Base-by-base conservation (phyloP, 495 filamentous ascomycete species). In the Lasiosphaeria hispida region DNA sequence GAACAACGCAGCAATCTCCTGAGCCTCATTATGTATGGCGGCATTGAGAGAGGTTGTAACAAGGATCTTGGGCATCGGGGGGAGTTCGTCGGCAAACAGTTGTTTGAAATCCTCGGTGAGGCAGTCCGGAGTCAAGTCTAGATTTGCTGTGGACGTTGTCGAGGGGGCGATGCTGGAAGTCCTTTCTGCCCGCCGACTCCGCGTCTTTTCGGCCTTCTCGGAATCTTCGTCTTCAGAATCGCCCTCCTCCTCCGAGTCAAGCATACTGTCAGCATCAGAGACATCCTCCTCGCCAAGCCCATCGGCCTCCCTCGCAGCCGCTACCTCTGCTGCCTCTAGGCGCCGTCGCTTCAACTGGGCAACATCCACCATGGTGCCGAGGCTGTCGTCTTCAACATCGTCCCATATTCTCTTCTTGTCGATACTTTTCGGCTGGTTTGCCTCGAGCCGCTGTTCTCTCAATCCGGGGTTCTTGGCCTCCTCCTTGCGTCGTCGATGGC, bases 341-440 rank as follows among this genome's bases (percentile, higher is more conserved):
- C 85, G 86, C 65, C 83, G 80, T 62, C 86, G 77, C 76, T 90
- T 92, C 69, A 89, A 77, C 63, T 85, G 80, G 67, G 87, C 86
- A 41, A 93, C 81, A 69, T 96, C 88, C 8, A 95, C 86, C 53
- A 85, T 88, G 57, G 87, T 70, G 19, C 89, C 87, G 42, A 96
- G 74, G 62, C 83, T 81, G 60, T 89, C 90, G 44, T 87, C 86
- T 55, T 89, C 88, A n/a, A 87, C 83, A 39, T 95, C 89, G 65
- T 97, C 94, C 93, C 92, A 98, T 50, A 90, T 84, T 67, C 94
- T 77, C 79, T 96, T 97, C 45, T 85, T 83, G 60, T 97, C 94
- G 18, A 97, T 82, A 2, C 91, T 96, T 39, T 84, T 68, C 2
- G 94, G 91, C 39, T 92, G 78, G 75, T 97, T 97, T 61, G 80